Evolutionary conservation across 202 grass and related monocot genomes (phyloP).

Genomic region (Cymbopogon flexuosus): DNA sequence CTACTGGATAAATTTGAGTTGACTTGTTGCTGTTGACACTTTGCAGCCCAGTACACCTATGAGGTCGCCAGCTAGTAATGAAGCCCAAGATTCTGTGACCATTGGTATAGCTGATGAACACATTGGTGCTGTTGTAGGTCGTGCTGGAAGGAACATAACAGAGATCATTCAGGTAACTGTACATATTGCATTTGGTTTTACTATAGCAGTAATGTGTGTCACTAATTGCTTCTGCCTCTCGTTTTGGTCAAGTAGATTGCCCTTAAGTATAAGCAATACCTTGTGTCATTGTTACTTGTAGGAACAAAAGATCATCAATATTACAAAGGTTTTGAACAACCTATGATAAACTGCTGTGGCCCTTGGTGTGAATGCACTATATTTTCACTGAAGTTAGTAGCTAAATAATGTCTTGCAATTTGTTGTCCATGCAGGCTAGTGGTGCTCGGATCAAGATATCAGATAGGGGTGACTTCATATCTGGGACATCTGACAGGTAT

Average conservation of each 20-base stretch:
- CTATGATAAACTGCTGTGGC: neutral
- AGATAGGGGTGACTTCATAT: constrained; percentile 94
- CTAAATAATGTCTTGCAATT: neutral
- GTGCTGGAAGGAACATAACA: constrained; percentile 86
- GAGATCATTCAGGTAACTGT: constrained; percentile 82
- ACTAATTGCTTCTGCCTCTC: neutral
- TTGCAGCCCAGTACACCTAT: constrained; percentile 44
- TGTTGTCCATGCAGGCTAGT: constrained; percentile 58
- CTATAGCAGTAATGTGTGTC: neutral
- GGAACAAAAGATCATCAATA: neutral
- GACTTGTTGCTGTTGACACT: constrained; percentile 11
- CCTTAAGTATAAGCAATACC: neutral
- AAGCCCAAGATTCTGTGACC: constrained; percentile 64
- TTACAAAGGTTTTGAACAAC: neutral
- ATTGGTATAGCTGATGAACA: constrained; percentile 89
- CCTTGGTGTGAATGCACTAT: neutral
- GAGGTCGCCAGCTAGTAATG: constrained; percentile 53
- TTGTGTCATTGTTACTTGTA: neutral
- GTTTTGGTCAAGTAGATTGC: neutral
- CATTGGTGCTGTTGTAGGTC: constrained; percentile 90
- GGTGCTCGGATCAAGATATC: constrained; percentile 99
- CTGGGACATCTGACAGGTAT: constrained; percentile 79
- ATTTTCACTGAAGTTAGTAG: neutral
- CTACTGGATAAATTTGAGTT: neutral
- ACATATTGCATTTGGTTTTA: neutral